Conservation (phyloP, 2,329 filamentous ascomycete genomes). For the Trichoderma sp. region DNA sequence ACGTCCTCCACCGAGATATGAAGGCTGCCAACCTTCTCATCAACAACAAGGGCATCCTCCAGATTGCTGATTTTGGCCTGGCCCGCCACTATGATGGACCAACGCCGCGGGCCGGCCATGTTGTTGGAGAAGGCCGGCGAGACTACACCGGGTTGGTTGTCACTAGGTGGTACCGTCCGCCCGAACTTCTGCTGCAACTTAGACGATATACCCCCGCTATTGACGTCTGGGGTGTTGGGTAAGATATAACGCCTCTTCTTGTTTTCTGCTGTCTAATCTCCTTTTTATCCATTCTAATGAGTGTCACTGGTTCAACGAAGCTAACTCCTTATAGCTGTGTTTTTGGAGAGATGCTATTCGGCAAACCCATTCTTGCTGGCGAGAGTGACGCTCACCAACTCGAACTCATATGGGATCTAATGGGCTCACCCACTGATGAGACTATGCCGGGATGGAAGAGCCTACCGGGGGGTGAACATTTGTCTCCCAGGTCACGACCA, state of each 20-base stretch:
- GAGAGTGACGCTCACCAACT: slow-evolving; percentile 87
- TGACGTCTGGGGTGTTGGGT: slow-evolving; percentile 98
- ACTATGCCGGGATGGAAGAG: slow-evolving; percentile 89
- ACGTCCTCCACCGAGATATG: slow-evolving; percentile 96
- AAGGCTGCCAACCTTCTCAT: slow-evolving; percentile 97
- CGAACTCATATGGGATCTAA: slow-evolving; percentile 88
- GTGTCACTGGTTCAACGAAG: not conserved
- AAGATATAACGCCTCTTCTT: slow-evolving; percentile 34
- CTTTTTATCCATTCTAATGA: not conserved
- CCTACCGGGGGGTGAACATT: slow-evolving; percentile 75
- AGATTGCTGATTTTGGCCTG: slow-evolving; percentile 96
- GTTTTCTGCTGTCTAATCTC: not conserved
- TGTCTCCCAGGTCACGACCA: slow-evolving; percentile 60
- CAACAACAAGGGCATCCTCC: slow-evolving; percentile 86
- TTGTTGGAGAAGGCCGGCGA: slow-evolving; percentile 78
- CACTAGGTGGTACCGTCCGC: slow-evolving; percentile 94
- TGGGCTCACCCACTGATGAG: slow-evolving; percentile 84
- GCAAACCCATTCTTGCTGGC: slow-evolving; percentile 87
- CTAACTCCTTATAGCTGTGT: slow-evolving; percentile 68
- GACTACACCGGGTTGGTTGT: slow-evolving; percentile 98
- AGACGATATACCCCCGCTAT: slow-evolving; percentile 95
- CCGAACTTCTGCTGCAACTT: slow-evolving; percentile 84
- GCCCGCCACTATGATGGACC: slow-evolving; percentile 89
- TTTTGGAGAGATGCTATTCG: slow-evolving; percentile 95
- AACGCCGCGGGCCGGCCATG: slow-evolving; percentile 70